These are phyloP conservation scores for Ramaria sp. DNA, from an alignment of 768 basidiomycete species.

Conservation along the genomic window DNA sequence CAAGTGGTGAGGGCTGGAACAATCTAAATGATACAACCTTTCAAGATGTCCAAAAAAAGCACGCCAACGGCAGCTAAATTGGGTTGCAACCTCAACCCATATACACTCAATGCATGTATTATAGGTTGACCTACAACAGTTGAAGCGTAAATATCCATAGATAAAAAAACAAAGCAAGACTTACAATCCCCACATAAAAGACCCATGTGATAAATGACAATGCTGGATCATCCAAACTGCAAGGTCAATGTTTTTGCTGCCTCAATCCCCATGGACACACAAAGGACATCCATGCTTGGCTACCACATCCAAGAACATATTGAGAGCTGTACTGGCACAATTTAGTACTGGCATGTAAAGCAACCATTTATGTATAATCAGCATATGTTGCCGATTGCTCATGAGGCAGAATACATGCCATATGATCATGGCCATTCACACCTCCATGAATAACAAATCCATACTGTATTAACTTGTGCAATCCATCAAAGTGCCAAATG, in stretches of 20 bases:
- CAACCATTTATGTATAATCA: conserved; percentile 16
- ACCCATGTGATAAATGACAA: not conserved
- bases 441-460: too few relatives aligned
- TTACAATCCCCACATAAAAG: conserved; percentile 9
- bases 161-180: not conserved
- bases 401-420: too few relatives aligned
- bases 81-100: conserved; percentile 5
- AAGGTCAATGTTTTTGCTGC: conserved; percentile 2
- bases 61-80: not conserved
- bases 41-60: conserved; percentile 2
- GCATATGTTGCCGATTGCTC: too few relatives aligned
- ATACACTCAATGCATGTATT: conserved; percentile 6
- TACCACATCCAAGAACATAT: not conserved
- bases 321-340: not conserved
- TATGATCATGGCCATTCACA: too few relatives aligned
- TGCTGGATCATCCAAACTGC: conserved; percentile 8
- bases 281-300: not conserved
- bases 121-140: not conserved
- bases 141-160: not conserved
- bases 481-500: too few relatives aligned
- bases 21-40: not conserved
- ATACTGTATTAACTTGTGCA: too few relatives aligned
- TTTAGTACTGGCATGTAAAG: conserved; percentile 1
- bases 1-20: not conserved
- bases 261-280: not conserved